These are phyloP conservation scores for Phoenix roebelenii DNA, from an alignment of 176 grass and related monocot genomes.

Conservation along the genomic window DNA sequence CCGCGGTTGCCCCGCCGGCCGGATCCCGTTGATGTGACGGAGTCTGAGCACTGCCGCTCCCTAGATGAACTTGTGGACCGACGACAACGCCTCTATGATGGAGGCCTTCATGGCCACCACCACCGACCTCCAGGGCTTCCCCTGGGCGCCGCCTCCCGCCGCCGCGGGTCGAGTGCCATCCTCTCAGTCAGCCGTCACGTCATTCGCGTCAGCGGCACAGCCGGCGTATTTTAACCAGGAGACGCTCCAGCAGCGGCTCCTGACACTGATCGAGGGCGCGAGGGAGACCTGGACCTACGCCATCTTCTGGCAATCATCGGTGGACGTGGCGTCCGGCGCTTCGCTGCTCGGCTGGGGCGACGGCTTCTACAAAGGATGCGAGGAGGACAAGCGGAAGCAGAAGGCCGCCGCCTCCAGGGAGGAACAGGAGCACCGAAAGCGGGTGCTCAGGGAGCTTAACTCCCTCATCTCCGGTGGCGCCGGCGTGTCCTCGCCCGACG, in stretches of 20 bases:
- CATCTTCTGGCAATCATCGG: constrained; percentile 82
- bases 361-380: constrained; percentile 83
- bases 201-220: not conserved
- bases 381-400: constrained; percentile 71
- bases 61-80: constrained; percentile 76
- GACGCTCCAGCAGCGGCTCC: constrained; percentile 76
- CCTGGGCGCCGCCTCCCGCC: constrained; percentile 29
- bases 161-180: not conserved
- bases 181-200: too few species aligned
- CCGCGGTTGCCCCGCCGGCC: too few species aligned
- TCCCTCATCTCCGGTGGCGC: constrained; percentile 56
- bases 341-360: constrained; percentile 84
- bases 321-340: constrained; percentile 37
- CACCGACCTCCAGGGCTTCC: constrained; percentile 48
- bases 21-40: too few species aligned
- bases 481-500: constrained; percentile 20
- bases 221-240: constrained; percentile 50
- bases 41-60: too few species aligned
- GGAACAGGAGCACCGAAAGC: constrained; percentile 92
- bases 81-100: constrained; percentile 86
- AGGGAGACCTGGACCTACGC: constrained; percentile 83
- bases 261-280: constrained; percentile 63
- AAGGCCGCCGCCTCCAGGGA: constrained; percentile 7
- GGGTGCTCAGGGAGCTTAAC: constrained; percentile 72
- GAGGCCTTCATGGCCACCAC: constrained; percentile 73